phyloP scores from a whole-genome alignment of 2,329 filamentous ascomycete species.

The Lojkania enalia region DNA sequence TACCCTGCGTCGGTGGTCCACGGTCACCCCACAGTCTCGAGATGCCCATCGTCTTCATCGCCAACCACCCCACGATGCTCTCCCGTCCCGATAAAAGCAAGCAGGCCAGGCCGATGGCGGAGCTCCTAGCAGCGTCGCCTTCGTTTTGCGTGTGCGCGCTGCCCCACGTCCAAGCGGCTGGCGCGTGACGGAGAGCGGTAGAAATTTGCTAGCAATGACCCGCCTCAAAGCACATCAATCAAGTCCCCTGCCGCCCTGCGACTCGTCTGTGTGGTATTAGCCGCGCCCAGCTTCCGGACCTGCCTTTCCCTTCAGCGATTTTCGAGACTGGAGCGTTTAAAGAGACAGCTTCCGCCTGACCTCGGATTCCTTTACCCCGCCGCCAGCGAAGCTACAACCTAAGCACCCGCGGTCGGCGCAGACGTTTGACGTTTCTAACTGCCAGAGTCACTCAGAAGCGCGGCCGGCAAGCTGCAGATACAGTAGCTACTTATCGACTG shows the following conservation, averaged over 20 bases:
- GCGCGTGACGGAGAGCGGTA: background rate
- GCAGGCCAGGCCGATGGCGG: background rate
- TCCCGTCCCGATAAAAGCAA: background rate
- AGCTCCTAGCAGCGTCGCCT: background rate
- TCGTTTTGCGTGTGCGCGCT: background rate
- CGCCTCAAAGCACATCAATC: conserved; percentile 22
- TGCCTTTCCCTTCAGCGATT: conserved; percentile 6
- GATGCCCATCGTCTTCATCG: too few relatives aligned
- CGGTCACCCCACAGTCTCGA: background rate
- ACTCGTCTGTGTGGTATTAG: conserved; percentile 24
- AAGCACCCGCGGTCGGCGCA: background rate
- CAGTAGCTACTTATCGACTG: conserved; percentile 11
- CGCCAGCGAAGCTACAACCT: background rate
- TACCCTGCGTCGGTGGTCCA: background rate
- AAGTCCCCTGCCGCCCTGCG: conserved; percentile 6
- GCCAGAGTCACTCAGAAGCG: conserved; percentile 3
- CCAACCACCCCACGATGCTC: too few relatives aligned
- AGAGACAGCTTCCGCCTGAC: conserved; percentile 10
- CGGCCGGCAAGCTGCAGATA: conserved; percentile 13
- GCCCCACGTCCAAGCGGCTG: background rate
- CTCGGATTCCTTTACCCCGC: conserved; percentile 40
- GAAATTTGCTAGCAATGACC: conserved; percentile 2
- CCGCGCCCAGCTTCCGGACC: conserved; percentile 7
- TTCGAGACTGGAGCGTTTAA: background rate
- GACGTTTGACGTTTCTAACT: background rate